Evolutionary conservation across 768 basidiomycete genomes (phyloP).

Genomic region (Tulasnella sp.): DNA sequence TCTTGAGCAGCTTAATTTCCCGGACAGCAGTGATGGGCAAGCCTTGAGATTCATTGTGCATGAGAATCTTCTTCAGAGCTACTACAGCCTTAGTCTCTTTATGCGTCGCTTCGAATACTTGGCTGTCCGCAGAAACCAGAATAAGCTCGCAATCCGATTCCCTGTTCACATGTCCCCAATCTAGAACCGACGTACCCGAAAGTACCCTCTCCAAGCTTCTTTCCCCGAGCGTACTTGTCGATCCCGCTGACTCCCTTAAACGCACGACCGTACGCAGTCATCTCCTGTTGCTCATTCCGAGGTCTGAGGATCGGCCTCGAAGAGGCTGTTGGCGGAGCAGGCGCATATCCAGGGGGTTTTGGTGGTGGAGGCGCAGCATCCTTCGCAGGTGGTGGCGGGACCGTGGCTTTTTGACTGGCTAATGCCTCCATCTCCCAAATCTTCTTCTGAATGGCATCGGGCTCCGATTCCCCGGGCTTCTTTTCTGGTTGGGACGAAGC

Average conservation of each 20-base stretch:
- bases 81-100: constrained; percentile 57
- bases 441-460: constrained; percentile 18
- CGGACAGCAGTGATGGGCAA: constrained; percentile 95
- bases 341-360: background rate
- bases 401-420: background rate
- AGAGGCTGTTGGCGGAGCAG: constrained; percentile 38
- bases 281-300: constrained; percentile 61
- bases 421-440: constrained; percentile 23
- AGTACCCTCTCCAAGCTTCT: constrained; percentile 93
- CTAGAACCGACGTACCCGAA: constrained; percentile 70
- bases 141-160: background rate
- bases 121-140: constrained; percentile 45
- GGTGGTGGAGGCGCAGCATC: background rate
- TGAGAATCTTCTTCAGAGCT: constrained; percentile 89
- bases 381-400: background rate
- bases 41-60: constrained; percentile 96
- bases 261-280: constrained; percentile 51
- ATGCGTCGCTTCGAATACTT: constrained; percentile 85
- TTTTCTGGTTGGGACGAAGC: background rate
- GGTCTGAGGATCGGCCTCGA: constrained; percentile 36
- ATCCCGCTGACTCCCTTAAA: constrained; percentile 70
- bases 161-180: background rate
- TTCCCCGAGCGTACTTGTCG: constrained; percentile 71
- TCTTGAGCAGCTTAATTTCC: constrained; percentile 95
- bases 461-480: background rate